phyloP scores from a whole-genome alignment of 805 yeast species.

The Wickerhamomyces bisporus region DNA sequence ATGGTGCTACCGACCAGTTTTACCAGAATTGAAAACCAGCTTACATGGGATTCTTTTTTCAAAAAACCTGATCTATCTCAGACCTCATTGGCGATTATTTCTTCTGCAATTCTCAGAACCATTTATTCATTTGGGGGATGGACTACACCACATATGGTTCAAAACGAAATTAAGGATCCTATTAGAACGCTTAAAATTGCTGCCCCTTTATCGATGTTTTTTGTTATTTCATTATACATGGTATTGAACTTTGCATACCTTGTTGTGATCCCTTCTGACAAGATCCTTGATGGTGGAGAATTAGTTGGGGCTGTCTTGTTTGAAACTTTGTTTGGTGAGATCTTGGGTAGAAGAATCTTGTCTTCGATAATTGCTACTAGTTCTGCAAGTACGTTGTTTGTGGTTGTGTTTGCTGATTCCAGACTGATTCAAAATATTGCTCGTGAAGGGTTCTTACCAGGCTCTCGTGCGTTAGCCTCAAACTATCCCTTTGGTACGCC shows the following conservation, averaged over 20 bases:
- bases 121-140: slow-evolving; percentile 56
- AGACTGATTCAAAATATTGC: slow-evolving; percentile 56
- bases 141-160: slow-evolving; percentile 52
- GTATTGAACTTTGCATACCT: slow-evolving; percentile 49
- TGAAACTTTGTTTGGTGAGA: slow-evolving; percentile 45
- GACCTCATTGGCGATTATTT: slow-evolving; percentile 38
- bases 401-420: slow-evolving; percentile 50
- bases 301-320: slow-evolving; percentile 51
- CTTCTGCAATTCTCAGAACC: slow-evolving; percentile 50
- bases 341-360: slow-evolving; percentile 43
- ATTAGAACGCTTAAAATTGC: slow-evolving; percentile 48
- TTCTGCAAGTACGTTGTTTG: slow-evolving; percentile 54
- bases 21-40: slow-evolving; percentile 42
- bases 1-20: slow-evolving; percentile 39
- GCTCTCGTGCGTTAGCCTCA: slow-evolving; percentile 43
- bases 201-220: slow-evolving; percentile 46
- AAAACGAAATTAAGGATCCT: slow-evolving; percentile 55
- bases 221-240: slow-evolving; percentile 43
- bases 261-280: slow-evolving; percentile 44
- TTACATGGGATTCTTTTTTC: slow-evolving; percentile 29
- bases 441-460: slow-evolving; percentile 55
- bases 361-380: slow-evolving; percentile 52
- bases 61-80: slow-evolving; percentile 22
- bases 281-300: slow-evolving; percentile 47
- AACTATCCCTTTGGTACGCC: slow-evolving; percentile 56